phyloP scores from a whole-genome alignment of 306 rosid genomes.

The Begonia fuchsioides region DNA sequence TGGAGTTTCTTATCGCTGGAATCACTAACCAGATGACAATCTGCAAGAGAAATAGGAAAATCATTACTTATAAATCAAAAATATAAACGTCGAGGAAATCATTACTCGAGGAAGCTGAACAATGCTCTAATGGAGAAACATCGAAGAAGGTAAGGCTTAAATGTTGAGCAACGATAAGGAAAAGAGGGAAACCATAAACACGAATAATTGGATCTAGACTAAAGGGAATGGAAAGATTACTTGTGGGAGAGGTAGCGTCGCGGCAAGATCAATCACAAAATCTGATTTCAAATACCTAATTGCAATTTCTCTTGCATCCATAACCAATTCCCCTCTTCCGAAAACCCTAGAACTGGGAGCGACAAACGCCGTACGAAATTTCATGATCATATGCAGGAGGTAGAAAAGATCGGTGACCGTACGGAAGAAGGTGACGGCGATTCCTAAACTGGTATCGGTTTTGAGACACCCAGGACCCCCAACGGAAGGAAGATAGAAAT shows the following conservation, averaged over 20 bases:
- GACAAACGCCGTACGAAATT: constrained; percentile 74
- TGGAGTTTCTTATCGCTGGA: constrained; percentile 33
- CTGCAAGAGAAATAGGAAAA: constrained; percentile 22
- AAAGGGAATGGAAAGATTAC: constrained; percentile 6
- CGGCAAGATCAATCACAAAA: constrained; percentile 78
- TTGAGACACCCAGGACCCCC: constrained; percentile 60
- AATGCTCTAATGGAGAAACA: too few species aligned
- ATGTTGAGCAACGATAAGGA: too few species aligned
- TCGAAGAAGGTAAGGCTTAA: too few species aligned
- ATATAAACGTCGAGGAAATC: background rate
- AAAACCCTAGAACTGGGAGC: constrained; percentile 70
- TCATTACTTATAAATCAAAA: background rate
- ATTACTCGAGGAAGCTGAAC: too few species aligned
- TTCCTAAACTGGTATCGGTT: constrained; percentile 19
- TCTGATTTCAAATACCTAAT: constrained; percentile 55
- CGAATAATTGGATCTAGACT: background rate
- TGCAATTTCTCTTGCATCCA: constrained; percentile 51
- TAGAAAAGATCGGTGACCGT: constrained; percentile 64
- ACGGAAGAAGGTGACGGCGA: constrained; percentile 39
- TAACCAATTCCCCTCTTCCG: constrained; percentile 84
- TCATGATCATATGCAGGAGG: constrained; percentile 55
- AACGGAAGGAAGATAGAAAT: constrained; percentile 54
- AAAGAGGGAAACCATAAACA: background rate
- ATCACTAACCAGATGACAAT: constrained; percentile 68
- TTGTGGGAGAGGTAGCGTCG: constrained; percentile 77